Evolutionary conservation across 2,329 filamentous ascomycete genomes (phyloP).

Genomic region (Aspergillus floridensis): DNA sequence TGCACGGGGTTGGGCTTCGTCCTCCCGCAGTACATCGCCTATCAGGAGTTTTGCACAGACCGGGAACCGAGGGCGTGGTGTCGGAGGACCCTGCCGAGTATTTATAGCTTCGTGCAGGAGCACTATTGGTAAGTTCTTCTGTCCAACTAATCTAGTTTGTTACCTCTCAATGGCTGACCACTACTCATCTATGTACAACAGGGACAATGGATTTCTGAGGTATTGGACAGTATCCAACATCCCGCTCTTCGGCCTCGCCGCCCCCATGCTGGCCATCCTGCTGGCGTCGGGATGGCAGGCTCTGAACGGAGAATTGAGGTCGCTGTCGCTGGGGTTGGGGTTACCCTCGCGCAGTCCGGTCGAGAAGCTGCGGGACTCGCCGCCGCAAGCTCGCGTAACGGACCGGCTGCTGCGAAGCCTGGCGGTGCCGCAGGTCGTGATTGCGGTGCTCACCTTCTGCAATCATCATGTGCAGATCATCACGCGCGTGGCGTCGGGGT

Average conservation of each 20-base stretch:
- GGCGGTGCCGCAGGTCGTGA: constrained; percentile 6
- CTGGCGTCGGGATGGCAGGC: constrained; percentile 2
- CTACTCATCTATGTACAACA: not conserved
- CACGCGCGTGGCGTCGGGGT: constrained; percentile 11
- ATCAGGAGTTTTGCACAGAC: constrained; percentile 3
- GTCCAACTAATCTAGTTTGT: no score
- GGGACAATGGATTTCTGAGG: constrained; percentile 12
- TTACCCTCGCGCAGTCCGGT: no score
- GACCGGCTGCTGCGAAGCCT: constrained; percentile 7
- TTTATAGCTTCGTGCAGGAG: constrained; percentile 13
- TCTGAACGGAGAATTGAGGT: not conserved
- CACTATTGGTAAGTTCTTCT: constrained; percentile 9
- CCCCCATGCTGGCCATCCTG: constrained; percentile 7
- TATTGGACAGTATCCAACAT: constrained; percentile 12
- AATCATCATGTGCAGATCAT: constrained; percentile 13
- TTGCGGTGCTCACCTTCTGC: constrained; percentile 2
- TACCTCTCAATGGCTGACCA: no score
- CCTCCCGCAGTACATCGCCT: constrained; percentile 9
- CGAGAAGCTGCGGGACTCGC: not conserved
- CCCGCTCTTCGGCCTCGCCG: constrained; percentile 9
- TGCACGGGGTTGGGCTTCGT: constrained; percentile 8
- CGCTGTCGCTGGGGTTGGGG: not conserved
- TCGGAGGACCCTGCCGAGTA: not conserved
- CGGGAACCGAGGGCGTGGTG: constrained; percentile 4
- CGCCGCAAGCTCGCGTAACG: not conserved